phyloP scores from a whole-genome alignment of 495 filamentous ascomycete species.

The Filosporella fistucella region DNA sequence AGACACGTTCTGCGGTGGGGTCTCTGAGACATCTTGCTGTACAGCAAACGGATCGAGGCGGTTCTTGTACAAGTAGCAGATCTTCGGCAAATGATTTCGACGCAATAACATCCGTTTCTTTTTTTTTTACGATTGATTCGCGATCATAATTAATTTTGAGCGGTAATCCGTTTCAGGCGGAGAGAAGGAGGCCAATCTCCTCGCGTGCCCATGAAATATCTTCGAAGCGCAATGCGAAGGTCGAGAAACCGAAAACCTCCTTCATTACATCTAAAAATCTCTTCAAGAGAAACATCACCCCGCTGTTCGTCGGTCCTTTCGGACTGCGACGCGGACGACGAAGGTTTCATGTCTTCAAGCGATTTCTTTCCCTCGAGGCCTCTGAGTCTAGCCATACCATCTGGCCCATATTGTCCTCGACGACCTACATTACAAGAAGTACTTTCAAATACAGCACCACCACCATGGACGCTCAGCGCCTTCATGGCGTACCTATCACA shows the following conservation, averaged over 20 bases:
- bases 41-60: conserved; percentile 13
- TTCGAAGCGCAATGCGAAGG: conserved; percentile 43
- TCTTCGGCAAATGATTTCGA: conserved; percentile 16
- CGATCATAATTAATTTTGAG: neutral
- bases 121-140: neutral
- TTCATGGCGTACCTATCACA: conserved; percentile 98
- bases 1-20: conserved; percentile 7
- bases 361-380: conserved; percentile 45
- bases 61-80: conserved; percentile 16
- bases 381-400: conserved; percentile 56
- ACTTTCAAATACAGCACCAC: conserved; percentile 76
- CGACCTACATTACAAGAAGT: conserved; percentile 84
- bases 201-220: conserved; percentile 23
- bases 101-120: conserved; percentile 12
- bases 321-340: conserved; percentile 58
- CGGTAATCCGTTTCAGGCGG: conserved; percentile 2
- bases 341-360: conserved; percentile 46
- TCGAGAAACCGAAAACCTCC: conserved; percentile 38
- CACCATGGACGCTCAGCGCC: conserved; percentile 87
- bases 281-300: conserved; percentile 31
- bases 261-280: conserved; percentile 38
- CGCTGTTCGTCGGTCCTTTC: conserved; percentile 29
- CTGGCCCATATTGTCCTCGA: conserved; percentile 63
- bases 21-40: neutral
- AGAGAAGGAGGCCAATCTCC: conserved; percentile 1